These are phyloP conservation scores for Suhomyces atakaporum DNA, from an alignment of 1,139 yeast species.

Conservation along the genomic window DNA sequence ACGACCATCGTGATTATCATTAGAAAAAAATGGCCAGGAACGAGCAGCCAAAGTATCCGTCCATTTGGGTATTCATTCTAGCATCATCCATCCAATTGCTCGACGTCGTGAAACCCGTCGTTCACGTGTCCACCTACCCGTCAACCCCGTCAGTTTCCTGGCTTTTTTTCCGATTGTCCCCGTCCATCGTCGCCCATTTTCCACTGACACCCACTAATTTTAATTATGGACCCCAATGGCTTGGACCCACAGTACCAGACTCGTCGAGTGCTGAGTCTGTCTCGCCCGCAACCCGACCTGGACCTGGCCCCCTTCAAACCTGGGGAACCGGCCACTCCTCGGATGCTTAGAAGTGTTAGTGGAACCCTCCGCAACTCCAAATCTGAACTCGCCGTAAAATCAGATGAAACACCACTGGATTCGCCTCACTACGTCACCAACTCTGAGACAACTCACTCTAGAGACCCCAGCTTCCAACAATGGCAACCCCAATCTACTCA, in stretches of 20 bases:
- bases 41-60: neutral
- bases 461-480: conserved; percentile 24
- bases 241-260: conserved; percentile 9
- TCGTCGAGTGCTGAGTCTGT: conserved; percentile 12
- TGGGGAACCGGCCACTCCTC: conserved; percentile 68
- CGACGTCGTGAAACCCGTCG: neutral
- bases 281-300: conserved; percentile 1
- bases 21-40: neutral
- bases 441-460: conserved; percentile 19
- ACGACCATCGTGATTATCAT: neutral
- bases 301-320: conserved; percentile 13
- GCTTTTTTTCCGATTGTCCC: neutral
- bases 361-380: conserved; percentile 32
- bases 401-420: conserved; percentile 16
- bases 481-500: conserved; percentile 10
- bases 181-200: no score
- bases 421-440: conserved; percentile 21
- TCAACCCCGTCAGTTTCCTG: neutral
- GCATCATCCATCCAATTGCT: neutral
- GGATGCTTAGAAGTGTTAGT: conserved; percentile 67
- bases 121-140: neutral
- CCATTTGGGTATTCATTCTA: neutral
- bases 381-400: no score
- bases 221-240: conserved; percentile 8
- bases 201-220: neutral